Evolutionary conservation across 805 yeast genomes (phyloP), one percentile per base, ranked within the genome.

Genomic region (Teunomyces stri): DNA sequence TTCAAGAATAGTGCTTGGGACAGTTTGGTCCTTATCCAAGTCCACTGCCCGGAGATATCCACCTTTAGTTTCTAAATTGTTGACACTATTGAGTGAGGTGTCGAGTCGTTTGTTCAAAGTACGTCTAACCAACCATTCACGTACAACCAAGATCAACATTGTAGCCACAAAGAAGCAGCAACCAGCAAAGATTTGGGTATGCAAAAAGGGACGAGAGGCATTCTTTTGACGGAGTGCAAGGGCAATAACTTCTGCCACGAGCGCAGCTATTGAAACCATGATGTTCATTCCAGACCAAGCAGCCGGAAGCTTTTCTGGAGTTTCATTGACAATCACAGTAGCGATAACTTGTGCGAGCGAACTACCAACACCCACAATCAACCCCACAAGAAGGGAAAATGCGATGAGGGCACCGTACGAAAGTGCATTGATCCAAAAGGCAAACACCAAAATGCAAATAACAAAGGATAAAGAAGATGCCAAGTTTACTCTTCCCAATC

Each of bases 181-280:
- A 2, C 87, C 89, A 4, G 81, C 75, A 58, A 81, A 82, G 1
- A 82, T 69, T 56, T 84, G 89, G 1, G 85, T 73, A 52, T 83
- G 75, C 30, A 78, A 62, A 53, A 77, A 84, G 2, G 88, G 87
- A n/a, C 54, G 51, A 4, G 45, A 12, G 6, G 6, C 28, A 4
- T 40, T 27, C 31, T 44, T 33, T n/a, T 20, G 36, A 5, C 31
- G 29, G 28, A 81, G 58, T 2, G 80, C 71, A 47, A 82, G 74
- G 0, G 81, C 85, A 43, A 81, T 74, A 6, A 79, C 72, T 61
- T 82, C 87, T 3, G 81, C 68, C 1, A 75, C 71, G 20, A 82
- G 59, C 4, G 75, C 60, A 27, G 69, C 59, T 3, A 61, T 38
- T 3, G 62, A 50, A 5, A 60, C 67, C 5, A 64, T 51, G n/a